Evolutionary conservation across 2,329 filamentous ascomycete genomes (phyloP).

Genomic region (Penicillium sp.): DNA sequence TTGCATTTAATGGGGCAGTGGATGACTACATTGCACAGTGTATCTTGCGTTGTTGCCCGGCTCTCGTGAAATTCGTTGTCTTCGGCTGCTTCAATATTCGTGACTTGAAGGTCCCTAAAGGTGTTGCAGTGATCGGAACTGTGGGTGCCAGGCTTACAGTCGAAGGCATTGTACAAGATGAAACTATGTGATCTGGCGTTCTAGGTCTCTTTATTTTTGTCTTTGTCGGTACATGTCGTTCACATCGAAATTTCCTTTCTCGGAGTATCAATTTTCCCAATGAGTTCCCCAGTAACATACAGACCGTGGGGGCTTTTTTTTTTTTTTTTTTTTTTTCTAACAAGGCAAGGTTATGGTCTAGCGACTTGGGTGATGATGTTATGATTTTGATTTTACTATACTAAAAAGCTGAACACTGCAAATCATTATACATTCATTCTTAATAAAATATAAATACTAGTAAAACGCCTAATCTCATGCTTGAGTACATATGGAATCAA

Average conservation of each 20-base stretch:
- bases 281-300: too few species aligned
- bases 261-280: too few species aligned
- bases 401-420: too few species aligned
- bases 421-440: too few species aligned
- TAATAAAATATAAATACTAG: too few species aligned
- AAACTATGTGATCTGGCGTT: slow-evolving; percentile 8
- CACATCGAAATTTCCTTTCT: too few species aligned
- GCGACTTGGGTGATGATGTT: too few species aligned
- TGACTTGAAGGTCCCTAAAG: slow-evolving; percentile 60
- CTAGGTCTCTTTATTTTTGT: background rate
- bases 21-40: slow-evolving; percentile 50
- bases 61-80: slow-evolving; percentile 59
- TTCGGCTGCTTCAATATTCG: slow-evolving; percentile 67
- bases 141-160: slow-evolving; percentile 24
- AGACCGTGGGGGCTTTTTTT: too few species aligned
- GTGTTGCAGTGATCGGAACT: slow-evolving; percentile 62
- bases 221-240: too few species aligned
- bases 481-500: slow-evolving; percentile 5
- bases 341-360: too few species aligned
- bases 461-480: slow-evolving; percentile 5
- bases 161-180: slow-evolving; percentile 16
- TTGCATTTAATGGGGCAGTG: slow-evolving; percentile 65
- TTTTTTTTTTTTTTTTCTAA: too few species aligned
- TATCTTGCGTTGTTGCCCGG: slow-evolving; percentile 52
- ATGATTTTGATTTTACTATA: too few species aligned